Evolutionary conservation across 805 yeast species (phyloP).

Genomic region (Pichia paraexigua): DNA sequence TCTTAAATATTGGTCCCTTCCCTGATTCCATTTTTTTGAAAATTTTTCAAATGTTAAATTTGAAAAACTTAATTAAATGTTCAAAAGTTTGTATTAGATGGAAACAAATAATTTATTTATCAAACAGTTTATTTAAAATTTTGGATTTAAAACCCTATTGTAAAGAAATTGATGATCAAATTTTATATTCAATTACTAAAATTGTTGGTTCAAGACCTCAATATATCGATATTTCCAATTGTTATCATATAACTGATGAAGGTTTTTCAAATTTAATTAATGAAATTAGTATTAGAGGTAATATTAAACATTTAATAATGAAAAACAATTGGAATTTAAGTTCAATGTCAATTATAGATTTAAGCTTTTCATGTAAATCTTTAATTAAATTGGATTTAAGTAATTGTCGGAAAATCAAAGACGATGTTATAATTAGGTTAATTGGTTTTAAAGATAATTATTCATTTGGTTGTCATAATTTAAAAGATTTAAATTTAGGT

Average conservation of each 20-base stretch:
- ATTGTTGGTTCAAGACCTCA: slow-evolving; percentile 66
- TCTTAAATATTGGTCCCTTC: slow-evolving; percentile 47
- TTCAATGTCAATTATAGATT: slow-evolving; percentile 77
- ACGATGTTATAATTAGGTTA: slow-evolving; percentile 62
- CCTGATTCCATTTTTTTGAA: slow-evolving; percentile 52
- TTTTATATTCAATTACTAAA: slow-evolving; percentile 50
- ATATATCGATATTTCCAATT: slow-evolving; percentile 55
- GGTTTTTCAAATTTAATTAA: slow-evolving; percentile 66
- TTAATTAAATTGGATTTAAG: slow-evolving; percentile 57
- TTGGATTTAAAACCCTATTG: slow-evolving; percentile 59
- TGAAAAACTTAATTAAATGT: slow-evolving; percentile 54
- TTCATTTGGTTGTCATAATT: slow-evolving; percentile 47
- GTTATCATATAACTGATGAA: slow-evolving; percentile 70
- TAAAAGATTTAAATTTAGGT: slow-evolving; percentile 50
- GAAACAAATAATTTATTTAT: slow-evolving; percentile 55
- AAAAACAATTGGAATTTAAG: slow-evolving; percentile 68
- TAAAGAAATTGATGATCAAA: slow-evolving; percentile 49
- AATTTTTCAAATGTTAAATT: slow-evolving; percentile 44
- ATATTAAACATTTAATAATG: slow-evolving; percentile 49
- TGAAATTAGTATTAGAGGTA: slow-evolving; percentile 61
- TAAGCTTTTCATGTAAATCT: slow-evolving; percentile 54
- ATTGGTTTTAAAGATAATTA: slow-evolving; percentile 41
- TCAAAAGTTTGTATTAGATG: slow-evolving; percentile 56
- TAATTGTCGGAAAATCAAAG: slow-evolving; percentile 67
- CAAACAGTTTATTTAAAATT: slow-evolving; percentile 41